A percentile compares a stretch with the other conserved stretches of the same genome.
These are phyloP conservation scores for Monosporozyma solicola DNA, from an alignment of 805 yeast genomes.

Conservation along the genomic window DNA sequence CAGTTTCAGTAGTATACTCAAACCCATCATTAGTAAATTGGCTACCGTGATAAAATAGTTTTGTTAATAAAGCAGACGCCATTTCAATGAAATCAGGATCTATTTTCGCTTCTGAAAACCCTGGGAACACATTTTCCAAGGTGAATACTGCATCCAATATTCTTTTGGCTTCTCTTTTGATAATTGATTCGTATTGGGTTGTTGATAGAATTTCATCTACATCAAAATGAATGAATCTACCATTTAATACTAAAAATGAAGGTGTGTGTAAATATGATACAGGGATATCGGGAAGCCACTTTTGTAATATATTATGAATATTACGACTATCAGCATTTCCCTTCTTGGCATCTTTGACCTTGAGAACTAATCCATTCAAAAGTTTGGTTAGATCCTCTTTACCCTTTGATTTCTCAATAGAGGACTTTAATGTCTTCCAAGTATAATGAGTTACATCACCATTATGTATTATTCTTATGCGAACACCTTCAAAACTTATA, in stretches of 20 bases:
- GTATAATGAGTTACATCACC: constrained; percentile 11
- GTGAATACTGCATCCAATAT: constrained; percentile 33
- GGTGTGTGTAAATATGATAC: constrained; percentile 20
- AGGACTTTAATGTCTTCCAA: constrained; percentile 15
- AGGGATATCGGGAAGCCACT: constrained; percentile 25
- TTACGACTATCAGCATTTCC: too few relatives aligned
- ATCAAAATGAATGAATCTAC: constrained; percentile 39
- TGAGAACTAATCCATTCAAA: not conserved
- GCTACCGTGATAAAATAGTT: constrained; percentile 33
- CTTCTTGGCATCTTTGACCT: not conserved
- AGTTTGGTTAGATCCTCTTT: not conserved
- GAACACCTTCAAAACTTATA: constrained; percentile 28
- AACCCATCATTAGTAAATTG: constrained; percentile 27
- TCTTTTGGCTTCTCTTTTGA: constrained; percentile 40
- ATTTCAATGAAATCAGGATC: constrained; percentile 41
- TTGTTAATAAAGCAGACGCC: constrained; percentile 36
- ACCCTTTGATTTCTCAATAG: not conserved
- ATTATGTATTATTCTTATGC: constrained; percentile 33
- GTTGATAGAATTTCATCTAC: constrained; percentile 16
- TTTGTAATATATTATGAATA: constrained; percentile 3
- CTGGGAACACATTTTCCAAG: constrained; percentile 16
- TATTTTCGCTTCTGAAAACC: constrained; percentile 11
- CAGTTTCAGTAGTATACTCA: constrained; percentile 34
- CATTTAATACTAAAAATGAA: constrained; percentile 42
- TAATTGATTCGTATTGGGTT: constrained; percentile 31